Evolutionary conservation across 2,329 filamentous ascomycete species (phyloP), one percentile per base, ranked within the genome.

Genomic region (Trichoderma sp.): DNA sequence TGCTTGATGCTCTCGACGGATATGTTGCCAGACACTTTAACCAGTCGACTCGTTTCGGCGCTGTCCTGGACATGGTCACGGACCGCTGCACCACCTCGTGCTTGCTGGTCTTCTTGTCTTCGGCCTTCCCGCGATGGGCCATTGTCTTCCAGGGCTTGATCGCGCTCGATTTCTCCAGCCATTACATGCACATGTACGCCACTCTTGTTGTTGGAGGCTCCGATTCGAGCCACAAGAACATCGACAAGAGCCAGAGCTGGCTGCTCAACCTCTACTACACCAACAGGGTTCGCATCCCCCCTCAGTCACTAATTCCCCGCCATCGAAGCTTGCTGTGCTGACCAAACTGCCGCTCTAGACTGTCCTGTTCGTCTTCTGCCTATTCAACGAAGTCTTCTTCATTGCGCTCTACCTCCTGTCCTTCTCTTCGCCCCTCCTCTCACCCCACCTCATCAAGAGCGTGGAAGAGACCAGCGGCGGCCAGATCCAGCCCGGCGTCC

Each of bases 181-280:
- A 99, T 80, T 99, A 98, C 78, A 94, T 98, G 84, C 95, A 99
- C 83, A 99, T 99, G 95, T 98, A 97, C 78, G 92, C 94, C 13
- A 97, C 93, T 1, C 83, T 97, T 75, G 90, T 90, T 71, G 95
- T 97, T 88, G 93, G 91, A 64, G 93, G 92, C 64, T 86, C 88
- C 64, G 87, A 89, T 73, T 92, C 81, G 71, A 90, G 93, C 82
- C 95, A 99, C 83, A 99, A 99, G 88, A 94, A 92, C 74, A 90
- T 99, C 63, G 93, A 97, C 77, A 90, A 91, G 80, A 92, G 87
- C 77, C 85, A 93, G 78, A 97, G 92, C 83, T 92, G 90, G 88
- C 84, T 98, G 68, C 82, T 99, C 78, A 95, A 97, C 80, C 84
- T 96, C 68, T 99, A 99, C 84, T 99, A 99, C 81, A 94, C 93